Conservation (phyloP, 2,329 filamentous ascomycete species). For the Camptophora hylomeconis region DNA sequence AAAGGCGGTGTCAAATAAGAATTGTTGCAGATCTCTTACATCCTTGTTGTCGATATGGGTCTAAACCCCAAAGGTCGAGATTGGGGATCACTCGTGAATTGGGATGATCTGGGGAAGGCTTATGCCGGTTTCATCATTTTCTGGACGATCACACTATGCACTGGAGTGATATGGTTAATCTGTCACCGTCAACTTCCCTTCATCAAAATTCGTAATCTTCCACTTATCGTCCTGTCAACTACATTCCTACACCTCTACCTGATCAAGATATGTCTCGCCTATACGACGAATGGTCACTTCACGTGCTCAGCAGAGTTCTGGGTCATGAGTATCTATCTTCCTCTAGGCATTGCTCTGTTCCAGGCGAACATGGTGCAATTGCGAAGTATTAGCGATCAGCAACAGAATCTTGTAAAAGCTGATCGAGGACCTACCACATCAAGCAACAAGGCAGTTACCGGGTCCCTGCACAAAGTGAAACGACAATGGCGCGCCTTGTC, state of each 20-base stretch:
- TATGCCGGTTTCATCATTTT: constrained; percentile 1
- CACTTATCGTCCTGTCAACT: constrained; percentile 15
- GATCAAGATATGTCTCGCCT: constrained; percentile 17
- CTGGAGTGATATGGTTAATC: constrained; percentile 4
- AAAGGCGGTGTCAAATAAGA: too few relatives aligned
- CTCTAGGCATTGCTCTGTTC: constrained; percentile 49
- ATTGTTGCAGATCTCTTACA: too few relatives aligned
- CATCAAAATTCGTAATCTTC: constrained; percentile 18
- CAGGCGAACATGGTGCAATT: constrained; percentile 48
- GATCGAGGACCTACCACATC: too few relatives aligned
- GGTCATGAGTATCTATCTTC: constrained; percentile 50
- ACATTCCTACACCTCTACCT: constrained; percentile 19
- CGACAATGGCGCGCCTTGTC: too few relatives aligned
- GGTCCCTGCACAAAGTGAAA: too few relatives aligned
- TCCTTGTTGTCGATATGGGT: too few relatives aligned
- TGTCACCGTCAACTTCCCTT: constrained; percentile 13
- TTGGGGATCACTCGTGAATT: too few relatives aligned
- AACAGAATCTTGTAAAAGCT: too few relatives aligned
- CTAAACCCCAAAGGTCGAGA: too few relatives aligned
- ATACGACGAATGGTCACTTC: constrained; percentile 16
- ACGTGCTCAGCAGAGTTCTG: constrained; percentile 45
- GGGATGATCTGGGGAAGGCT: constrained; percentile 1
- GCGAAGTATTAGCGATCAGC: constrained; percentile 41
- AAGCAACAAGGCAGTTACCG: too few relatives aligned
- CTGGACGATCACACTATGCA: constrained; percentile 7